A percentile compares a stretch with the other conserved stretches of the same genome.
Evolutionary conservation across 768 basidiomycete species (phyloP).

Genomic region (Naganishia vaughanmartiniae): DNA sequence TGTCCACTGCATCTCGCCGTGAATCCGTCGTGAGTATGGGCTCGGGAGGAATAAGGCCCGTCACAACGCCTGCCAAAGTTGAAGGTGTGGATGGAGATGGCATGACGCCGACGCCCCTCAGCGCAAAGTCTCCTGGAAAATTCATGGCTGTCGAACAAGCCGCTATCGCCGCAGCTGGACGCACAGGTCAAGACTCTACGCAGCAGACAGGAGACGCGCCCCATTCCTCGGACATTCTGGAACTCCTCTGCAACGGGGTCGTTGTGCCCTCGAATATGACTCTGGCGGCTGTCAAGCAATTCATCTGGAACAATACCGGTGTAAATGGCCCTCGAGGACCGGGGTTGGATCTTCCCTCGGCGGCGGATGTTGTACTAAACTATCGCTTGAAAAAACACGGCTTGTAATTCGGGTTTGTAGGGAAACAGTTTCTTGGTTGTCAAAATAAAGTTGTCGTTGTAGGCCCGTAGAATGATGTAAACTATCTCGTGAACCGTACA

Average conservation of each 20-base stretch:
- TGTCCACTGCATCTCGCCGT: background rate
- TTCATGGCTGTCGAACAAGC: slow-evolving; percentile 26
- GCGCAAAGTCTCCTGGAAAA: slow-evolving; percentile 9
- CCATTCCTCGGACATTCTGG: slow-evolving; percentile 69
- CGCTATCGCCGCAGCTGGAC: background rate
- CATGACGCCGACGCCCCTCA: slow-evolving; percentile 5
- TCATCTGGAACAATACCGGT: slow-evolving; percentile 66
- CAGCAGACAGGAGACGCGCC: background rate
- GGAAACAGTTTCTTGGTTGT: background rate
- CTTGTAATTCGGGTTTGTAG: slow-evolving; percentile 8
- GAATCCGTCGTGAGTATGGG: slow-evolving; percentile 22
- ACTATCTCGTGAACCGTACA: background rate
- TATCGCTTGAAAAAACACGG: slow-evolving; percentile 41
- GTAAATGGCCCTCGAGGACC: slow-evolving; percentile 24
- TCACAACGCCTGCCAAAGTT: slow-evolving; percentile 6
- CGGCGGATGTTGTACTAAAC: slow-evolving; percentile 50
- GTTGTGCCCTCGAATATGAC: slow-evolving; percentile 82
- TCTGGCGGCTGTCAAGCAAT: slow-evolving; percentile 84
- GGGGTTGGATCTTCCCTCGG: slow-evolving; percentile 25
- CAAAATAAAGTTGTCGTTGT: slow-evolving; percentile 1
- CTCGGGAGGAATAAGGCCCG: slow-evolving; percentile 24
- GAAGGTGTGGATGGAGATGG: background rate
- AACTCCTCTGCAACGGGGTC: slow-evolving; percentile 83
- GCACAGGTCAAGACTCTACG: slow-evolving; percentile 4
- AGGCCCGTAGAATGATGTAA: background rate